phyloP scores from a whole-genome alignment of 192 early-diverging fungal species.

The Pilobolus umbonatus region DNA sequence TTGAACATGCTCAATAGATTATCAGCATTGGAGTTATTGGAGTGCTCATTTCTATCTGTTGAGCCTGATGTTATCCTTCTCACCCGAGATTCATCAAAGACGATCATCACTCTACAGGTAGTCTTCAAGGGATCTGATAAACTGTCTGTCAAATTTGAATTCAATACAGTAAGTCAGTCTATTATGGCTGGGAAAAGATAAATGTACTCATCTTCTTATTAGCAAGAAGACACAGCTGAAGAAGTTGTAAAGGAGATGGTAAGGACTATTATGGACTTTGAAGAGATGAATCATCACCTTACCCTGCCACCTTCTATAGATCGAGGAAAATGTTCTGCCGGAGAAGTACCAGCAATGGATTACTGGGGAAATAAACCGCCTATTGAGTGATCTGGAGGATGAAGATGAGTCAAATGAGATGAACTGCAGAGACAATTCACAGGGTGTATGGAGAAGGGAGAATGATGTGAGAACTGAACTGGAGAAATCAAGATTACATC shows the following conservation, averaged over 20 bases:
- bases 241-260: slow-evolving; percentile 79
- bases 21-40: slow-evolving; percentile 65
- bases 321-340: slow-evolving; percentile 66
- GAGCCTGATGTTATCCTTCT: slow-evolving; percentile 71
- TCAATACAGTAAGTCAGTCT: slow-evolving; percentile 48
- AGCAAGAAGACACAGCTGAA: slow-evolving; percentile 70
- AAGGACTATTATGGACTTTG: slow-evolving; percentile 4
- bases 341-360: slow-evolving; percentile 66
- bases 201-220: neutral
- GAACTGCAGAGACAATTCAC: slow-evolving; percentile 41
- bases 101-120: slow-evolving; percentile 63
- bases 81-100: slow-evolving; percentile 49
- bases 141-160: slow-evolving; percentile 75
- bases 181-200: neutral
- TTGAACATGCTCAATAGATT: slow-evolving; percentile 32
- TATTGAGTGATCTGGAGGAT: slow-evolving; percentile 61
- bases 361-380: slow-evolving; percentile 71
- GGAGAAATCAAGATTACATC: slow-evolving; percentile 16
- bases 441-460: slow-evolving; percentile 32
- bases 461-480: slow-evolving; percentile 30
- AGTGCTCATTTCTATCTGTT: slow-evolving; percentile 65
- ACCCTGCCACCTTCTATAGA: slow-evolving; percentile 34
- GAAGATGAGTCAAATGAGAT: slow-evolving; percentile 54
- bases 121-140: slow-evolving; percentile 73
- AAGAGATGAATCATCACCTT: neutral